Percentiles rank a stretch among this genome's conserved stretches.
These are phyloP conservation scores for Candida glucosophila DNA, from an alignment of 1,139 yeast genomes.

Conservation along the genomic window DNA sequence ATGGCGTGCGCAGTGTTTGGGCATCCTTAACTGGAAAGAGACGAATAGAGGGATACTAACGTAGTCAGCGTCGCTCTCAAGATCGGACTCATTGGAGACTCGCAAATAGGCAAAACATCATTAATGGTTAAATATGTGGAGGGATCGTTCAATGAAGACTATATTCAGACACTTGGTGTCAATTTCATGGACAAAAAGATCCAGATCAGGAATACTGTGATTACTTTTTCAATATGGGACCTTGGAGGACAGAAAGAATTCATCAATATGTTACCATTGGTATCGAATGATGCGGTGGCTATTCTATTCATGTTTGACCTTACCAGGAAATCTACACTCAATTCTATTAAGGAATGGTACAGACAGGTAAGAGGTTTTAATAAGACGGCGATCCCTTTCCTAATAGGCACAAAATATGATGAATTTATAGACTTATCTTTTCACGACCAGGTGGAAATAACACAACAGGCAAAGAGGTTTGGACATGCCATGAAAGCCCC, in stretches of 20 bases:
- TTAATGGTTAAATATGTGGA: slow-evolving; percentile 96
- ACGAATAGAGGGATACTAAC: slow-evolving; percentile 8
- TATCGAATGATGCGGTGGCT: slow-evolving; percentile 91
- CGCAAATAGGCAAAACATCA: slow-evolving; percentile 97
- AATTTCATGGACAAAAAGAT: slow-evolving; percentile 91
- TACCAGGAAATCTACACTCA: slow-evolving; percentile 78
- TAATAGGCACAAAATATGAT: slow-evolving; percentile 93
- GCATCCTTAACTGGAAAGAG: neutral
- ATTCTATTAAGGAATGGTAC: slow-evolving; percentile 91
- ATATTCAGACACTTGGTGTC: slow-evolving; percentile 90
- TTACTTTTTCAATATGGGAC: slow-evolving; percentile 93
- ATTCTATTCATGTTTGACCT: slow-evolving; percentile 87
- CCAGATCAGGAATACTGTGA: slow-evolving; percentile 78
- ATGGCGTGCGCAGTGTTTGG: too few relatives aligned
- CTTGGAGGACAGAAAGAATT: slow-evolving; percentile 95
- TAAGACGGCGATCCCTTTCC: slow-evolving; percentile 83
- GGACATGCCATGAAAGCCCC: slow-evolving; percentile 92
- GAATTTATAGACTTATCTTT: slow-evolving; percentile 71
- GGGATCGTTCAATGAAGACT: slow-evolving; percentile 85
- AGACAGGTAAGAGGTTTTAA: slow-evolving; percentile 88
- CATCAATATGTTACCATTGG: slow-evolving; percentile 91
- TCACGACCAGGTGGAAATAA: slow-evolving; percentile 78
- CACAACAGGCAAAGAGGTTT: slow-evolving; percentile 77
- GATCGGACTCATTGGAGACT: slow-evolving; percentile 93
- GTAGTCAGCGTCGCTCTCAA: slow-evolving; percentile 61